Conservation (phyloP, 225 moss, liverwort and hornwort genomes). For the Neckera pumila region DNA sequence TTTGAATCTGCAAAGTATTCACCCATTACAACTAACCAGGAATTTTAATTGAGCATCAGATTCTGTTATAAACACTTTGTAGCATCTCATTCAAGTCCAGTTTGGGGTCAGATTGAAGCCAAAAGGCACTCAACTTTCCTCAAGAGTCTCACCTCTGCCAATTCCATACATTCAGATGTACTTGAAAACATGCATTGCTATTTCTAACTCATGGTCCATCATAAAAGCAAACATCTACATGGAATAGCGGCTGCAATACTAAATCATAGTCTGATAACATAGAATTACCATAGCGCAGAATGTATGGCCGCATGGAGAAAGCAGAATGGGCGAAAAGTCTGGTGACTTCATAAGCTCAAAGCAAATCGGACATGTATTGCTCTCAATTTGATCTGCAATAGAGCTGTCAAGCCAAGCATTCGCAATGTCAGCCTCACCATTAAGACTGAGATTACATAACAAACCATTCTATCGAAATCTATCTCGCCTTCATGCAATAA, state of each 20-base stretch:
- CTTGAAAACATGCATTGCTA: neutral
- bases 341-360: conserved; percentile 81
- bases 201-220: neutral
- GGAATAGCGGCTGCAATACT: neutral
- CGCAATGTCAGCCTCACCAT: neutral
- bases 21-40: neutral
- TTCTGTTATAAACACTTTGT: neutral
- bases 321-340: conserved; percentile 50
- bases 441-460: neutral
- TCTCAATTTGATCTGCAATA: conserved; percentile 72
- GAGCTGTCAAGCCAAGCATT: conserved; percentile 27
- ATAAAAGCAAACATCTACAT: neutral
- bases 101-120: neutral
- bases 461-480: neutral
- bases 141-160: neutral
- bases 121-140: neutral
- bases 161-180: neutral
- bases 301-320: conserved; percentile 76
- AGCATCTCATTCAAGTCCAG: neutral
- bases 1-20: neutral
- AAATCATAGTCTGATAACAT: neutral
- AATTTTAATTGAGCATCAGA: neutral
- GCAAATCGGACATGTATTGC: conserved; percentile 75
- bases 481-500: neutral
- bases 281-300: conserved; percentile 55